Base-by-base conservation (phyloP, 1,284 basidiomycete species). In the Neonothopanus nambi region DNA sequence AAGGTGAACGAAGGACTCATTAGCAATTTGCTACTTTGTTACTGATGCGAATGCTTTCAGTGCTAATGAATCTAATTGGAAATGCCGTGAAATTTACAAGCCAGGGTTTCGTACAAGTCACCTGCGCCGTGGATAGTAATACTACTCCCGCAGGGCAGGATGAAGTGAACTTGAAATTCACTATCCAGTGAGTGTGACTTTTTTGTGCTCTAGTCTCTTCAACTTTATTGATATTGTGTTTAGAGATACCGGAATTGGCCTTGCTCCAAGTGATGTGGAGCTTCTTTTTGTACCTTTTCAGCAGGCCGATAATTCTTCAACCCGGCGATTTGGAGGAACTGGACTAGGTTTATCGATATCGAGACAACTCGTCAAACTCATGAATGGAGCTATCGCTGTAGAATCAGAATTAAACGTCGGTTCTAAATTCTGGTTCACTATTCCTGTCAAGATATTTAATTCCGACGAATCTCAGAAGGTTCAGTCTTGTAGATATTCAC, bases 51-150 rank as follows among this genome's bases (percentile, higher is more conserved):
- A 2, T 33, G 3, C 17, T 33, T 50, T 7, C 54, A 84, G 85
- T 87, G 13, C 68, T 87, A 28, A 87, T 87, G 85, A 89, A 89
- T 62, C 67, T 89, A 39, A 85, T 89, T 53, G 85, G 85, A 8
- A 89, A 89, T 62, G 85, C 85, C 9, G 82, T 89, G 51, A 89
- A 89, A 60, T 87, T 89, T 65, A 87, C 85, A 1, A 74, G 77
- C 1, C 68, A 65, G 33, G 86, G 86, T 5, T 82, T 74, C 46
- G 84, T 89, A 28, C 74, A 78, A 30, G 83, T 87, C 18, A 74
- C 72, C 3, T 86, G 84, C 60, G 80, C 77, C 12, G 66, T 81
- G 13, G 83, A 83, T 54, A 67, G 63, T n/a, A 60, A 61, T 15
- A 61, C 67, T 12, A 47, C 36, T n/a, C 63, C 66, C 30, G 52